A percentile compares a stretch with the other conserved stretches of the same genome.
Conservation (phyloP, 192 early-diverging fungal species). For the Podila clonocystis region DNA sequence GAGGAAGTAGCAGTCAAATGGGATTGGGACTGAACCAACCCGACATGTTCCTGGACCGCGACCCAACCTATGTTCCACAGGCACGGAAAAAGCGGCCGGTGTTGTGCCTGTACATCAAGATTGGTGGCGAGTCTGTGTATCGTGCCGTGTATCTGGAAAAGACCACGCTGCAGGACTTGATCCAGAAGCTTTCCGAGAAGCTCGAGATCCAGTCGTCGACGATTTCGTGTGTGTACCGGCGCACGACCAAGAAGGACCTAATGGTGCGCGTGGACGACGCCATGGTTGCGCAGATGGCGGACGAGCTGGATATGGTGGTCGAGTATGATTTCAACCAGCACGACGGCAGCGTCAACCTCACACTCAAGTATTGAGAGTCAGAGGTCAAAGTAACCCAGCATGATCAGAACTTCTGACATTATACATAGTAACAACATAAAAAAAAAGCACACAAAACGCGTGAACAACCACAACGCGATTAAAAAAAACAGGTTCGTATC, state of each 20-base stretch:
- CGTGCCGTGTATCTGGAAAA: slow-evolving; percentile 74
- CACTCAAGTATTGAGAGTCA: slow-evolving; percentile 54
- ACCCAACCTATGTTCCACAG: slow-evolving; percentile 72
- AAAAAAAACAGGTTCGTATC: not conserved
- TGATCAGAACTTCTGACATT: not conserved
- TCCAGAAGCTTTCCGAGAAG: slow-evolving; percentile 60
- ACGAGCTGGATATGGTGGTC: slow-evolving; percentile 74
- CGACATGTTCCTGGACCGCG: slow-evolving; percentile 63
- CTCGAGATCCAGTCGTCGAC: slow-evolving; percentile 54
- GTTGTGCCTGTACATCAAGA: slow-evolving; percentile 65
- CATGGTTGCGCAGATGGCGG: slow-evolving; percentile 66
- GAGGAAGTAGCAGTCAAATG: slow-evolving; percentile 17
- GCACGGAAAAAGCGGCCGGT: slow-evolving; percentile 48
- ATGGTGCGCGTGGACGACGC: slow-evolving; percentile 67
- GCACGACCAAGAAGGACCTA: slow-evolving; percentile 61
- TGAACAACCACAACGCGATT: not conserved
- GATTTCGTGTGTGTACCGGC: slow-evolving; percentile 53
- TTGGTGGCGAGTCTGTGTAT: slow-evolving; percentile 63
- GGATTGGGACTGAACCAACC: slow-evolving; percentile 48
- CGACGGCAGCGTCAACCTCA: slow-evolving; percentile 55
- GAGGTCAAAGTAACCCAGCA: no score
- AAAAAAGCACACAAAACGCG: not conserved
- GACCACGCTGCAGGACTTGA: slow-evolving; percentile 59
- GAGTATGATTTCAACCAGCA: slow-evolving; percentile 47
- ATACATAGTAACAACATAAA: not conserved